These are phyloP conservation scores for Fagus sylvatica DNA, from an alignment of 306 rosid genomes.

Conservation along the genomic window DNA sequence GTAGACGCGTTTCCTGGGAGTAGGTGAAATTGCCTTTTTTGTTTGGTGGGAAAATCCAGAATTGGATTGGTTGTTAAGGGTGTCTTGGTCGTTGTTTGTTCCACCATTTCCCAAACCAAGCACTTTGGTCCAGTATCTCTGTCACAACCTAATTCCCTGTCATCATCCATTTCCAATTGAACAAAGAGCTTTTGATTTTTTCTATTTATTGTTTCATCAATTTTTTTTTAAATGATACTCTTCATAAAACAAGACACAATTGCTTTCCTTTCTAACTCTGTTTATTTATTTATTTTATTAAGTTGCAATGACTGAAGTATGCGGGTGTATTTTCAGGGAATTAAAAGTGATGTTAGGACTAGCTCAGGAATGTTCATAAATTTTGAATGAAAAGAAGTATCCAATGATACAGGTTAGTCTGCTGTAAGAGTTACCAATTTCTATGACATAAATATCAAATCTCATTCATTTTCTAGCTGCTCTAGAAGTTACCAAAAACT, in stretches of 20 bases:
- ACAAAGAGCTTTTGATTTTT: neutral
- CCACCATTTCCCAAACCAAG: no score
- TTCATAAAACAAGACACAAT: slow-evolving; percentile 9
- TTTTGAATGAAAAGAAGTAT: slow-evolving; percentile 59
- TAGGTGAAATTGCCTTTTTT: no score
- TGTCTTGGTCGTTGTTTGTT: no score
- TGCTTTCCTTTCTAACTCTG: neutral
- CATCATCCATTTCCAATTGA: neutral
- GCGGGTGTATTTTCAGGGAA: slow-evolving; percentile 55
- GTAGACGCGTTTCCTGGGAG: no score
- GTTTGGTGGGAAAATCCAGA: no score
- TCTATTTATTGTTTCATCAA: no score
- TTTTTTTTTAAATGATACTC: neutral
- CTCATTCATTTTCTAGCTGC: neutral
- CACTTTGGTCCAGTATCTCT: no score
- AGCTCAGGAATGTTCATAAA: slow-evolving; percentile 95
- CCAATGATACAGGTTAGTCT: slow-evolving; percentile 73
- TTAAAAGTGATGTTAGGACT: slow-evolving; percentile 87
- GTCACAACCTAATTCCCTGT: neutral
- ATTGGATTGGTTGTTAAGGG: no score
- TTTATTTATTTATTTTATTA: neutral
- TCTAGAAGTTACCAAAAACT: neutral
- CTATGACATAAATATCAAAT: neutral
- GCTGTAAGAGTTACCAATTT: slow-evolving; percentile 12
- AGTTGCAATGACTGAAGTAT: slow-evolving; percentile 15